A percentile compares a stretch with the other conserved stretches of the same genome.
These are phyloP conservation scores for Dryas alaskensis DNA, from an alignment of 306 rosid species.

Conservation along the genomic window DNA sequence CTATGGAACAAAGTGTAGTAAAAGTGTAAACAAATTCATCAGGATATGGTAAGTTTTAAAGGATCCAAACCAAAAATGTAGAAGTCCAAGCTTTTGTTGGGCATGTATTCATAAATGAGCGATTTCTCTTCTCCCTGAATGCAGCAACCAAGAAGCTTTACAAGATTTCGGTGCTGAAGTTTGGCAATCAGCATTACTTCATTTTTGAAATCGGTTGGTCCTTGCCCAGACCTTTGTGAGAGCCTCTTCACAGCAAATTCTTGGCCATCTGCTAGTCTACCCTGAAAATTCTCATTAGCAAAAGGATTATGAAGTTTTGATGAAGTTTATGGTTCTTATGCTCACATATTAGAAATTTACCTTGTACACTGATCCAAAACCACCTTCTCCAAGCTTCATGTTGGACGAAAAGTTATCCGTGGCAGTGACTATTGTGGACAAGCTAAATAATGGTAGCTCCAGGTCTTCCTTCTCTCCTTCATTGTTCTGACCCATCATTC, in stretches of 20 bases:
- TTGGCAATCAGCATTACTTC: constrained; percentile 45
- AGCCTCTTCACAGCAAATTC: constrained; percentile 58
- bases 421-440: constrained; percentile 35
- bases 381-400: constrained; percentile 46
- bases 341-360: constrained; percentile 13
- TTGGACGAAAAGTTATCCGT: constrained; percentile 34
- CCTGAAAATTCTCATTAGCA: constrained; percentile 26
- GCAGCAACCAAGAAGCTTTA: constrained; percentile 49
- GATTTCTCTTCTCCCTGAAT: constrained; percentile 40
- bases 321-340: not conserved
- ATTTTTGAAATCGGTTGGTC: constrained; percentile 43
- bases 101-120: constrained; percentile 45
- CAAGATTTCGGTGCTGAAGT: constrained; percentile 57
- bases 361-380: constrained; percentile 53
- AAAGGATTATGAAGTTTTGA: not conserved
- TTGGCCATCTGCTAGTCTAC: constrained; percentile 39
- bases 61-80: constrained; percentile 38
- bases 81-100: constrained; percentile 45
- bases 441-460: constrained; percentile 35
- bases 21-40: not conserved
- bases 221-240: constrained; percentile 44
- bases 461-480: constrained; percentile 22
- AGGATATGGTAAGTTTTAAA: not conserved
- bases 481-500: not conserved
- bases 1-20: no score